Conservation (phyloP, 805 yeast species). For the Vanderwaltozyma verrucispora region DNA sequence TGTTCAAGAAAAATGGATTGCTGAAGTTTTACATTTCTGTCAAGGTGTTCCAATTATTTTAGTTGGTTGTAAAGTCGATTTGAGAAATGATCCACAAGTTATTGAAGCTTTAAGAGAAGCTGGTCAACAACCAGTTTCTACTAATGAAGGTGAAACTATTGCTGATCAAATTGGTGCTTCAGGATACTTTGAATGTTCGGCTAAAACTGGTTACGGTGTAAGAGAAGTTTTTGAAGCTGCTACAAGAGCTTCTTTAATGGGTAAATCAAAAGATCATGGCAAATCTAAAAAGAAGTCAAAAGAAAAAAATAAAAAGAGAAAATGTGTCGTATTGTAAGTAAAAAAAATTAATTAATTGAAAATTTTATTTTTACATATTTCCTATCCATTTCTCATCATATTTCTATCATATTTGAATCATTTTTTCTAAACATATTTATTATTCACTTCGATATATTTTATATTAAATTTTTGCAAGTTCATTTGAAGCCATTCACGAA, state of each 20-base stretch:
- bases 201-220: conserved; percentile 84
- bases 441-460: no score
- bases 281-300: conserved; percentile 16
- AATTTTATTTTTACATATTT: no score
- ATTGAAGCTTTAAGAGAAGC: conserved; percentile 64
- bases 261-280: conserved; percentile 31
- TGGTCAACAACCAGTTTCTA: conserved; percentile 70
- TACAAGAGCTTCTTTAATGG: conserved; percentile 77
- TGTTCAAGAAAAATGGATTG: conserved; percentile 93
- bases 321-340: conserved; percentile 56
- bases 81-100: conserved; percentile 72
- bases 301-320: conserved; percentile 42
- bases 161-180: conserved; percentile 85
- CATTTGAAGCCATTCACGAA: no score
- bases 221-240: conserved; percentile 90
- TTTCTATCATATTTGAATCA: no score
- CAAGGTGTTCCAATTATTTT: conserved; percentile 87
- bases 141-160: conserved; percentile 75
- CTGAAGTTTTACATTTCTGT: conserved; percentile 89
- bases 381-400: no score
- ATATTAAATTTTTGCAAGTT: no score
- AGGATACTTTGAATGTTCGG: conserved; percentile 85
- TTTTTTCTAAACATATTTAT: no score
- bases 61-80: conserved; percentile 86
- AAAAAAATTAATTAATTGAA: no score